Percentiles rank a stretch among this genome's conserved stretches.
Evolutionary conservation across 2,329 filamentous ascomycete species (phyloP).

Genomic region (Ramichloridium luteum): DNA sequence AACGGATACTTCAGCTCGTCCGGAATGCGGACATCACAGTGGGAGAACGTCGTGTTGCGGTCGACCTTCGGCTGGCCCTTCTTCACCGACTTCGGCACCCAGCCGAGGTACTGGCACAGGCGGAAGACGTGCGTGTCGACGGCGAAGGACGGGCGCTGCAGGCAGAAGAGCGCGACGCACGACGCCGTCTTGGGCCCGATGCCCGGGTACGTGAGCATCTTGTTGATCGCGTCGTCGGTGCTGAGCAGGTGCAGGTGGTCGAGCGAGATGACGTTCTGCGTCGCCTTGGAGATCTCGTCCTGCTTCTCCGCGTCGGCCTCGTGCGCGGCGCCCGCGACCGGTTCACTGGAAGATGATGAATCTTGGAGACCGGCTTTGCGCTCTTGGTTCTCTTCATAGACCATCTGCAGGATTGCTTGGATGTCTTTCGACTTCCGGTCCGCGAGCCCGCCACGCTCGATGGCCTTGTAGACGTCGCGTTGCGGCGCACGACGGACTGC

Average conservation of each 20-base stretch:
- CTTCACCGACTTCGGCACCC: slow-evolving; percentile 40
- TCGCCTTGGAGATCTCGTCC: slow-evolving; percentile 44
- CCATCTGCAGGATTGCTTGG: slow-evolving; percentile 59
- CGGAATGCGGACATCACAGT: slow-evolving; percentile 49
- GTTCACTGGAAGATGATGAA: slow-evolving; percentile 8
- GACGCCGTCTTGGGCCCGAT: slow-evolving; percentile 56
- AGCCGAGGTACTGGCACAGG: slow-evolving; percentile 48
- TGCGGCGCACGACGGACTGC: slow-evolving; percentile 49
- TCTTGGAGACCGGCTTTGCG: slow-evolving; percentile 40
- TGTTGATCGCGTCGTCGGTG: slow-evolving; percentile 45
- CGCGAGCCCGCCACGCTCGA: slow-evolving; percentile 58
- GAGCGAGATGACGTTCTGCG: slow-evolving; percentile 50
- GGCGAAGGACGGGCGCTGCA: slow-evolving; percentile 51
- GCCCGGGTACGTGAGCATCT: slow-evolving; percentile 47
- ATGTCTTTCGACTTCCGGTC: slow-evolving; percentile 61
- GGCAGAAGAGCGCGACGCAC: slow-evolving; percentile 52
- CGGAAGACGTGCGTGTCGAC: slow-evolving; percentile 57
- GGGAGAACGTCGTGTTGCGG: slow-evolving; percentile 43
- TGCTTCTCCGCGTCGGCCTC: slow-evolving; percentile 41
- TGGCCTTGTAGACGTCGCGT: slow-evolving; percentile 53
- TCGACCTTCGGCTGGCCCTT: slow-evolving; percentile 34
- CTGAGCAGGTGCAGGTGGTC: slow-evolving; percentile 47
- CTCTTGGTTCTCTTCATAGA: slow-evolving; percentile 55
- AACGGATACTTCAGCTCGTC: slow-evolving; percentile 52
- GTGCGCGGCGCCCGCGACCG: slow-evolving; percentile 30